Conservation (phyloP, 2,329 filamentous ascomycete species). For the Exophiala sp. region DNA sequence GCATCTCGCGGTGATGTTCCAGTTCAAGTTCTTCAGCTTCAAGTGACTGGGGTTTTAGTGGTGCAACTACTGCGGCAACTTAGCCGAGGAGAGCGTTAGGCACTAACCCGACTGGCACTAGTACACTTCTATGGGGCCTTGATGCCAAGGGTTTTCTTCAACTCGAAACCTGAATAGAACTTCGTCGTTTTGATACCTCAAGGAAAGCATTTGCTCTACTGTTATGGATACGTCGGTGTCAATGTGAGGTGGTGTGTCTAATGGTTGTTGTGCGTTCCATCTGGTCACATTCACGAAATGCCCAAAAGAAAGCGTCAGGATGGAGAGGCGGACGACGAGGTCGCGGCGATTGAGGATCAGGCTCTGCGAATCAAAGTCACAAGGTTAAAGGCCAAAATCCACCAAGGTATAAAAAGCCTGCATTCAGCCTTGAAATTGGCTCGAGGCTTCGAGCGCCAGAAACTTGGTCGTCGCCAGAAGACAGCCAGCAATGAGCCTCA, state of each 20-base stretch:
- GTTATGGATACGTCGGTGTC: not conserved
- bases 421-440: slow-evolving; percentile 52
- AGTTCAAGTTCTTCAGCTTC: no score
- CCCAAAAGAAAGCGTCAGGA: slow-evolving; percentile 29
- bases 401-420: slow-evolving; percentile 47
- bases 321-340: slow-evolving; percentile 1
- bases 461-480: slow-evolving; percentile 55
- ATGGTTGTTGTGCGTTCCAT: no score
- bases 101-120: not conserved
- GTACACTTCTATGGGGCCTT: not conserved
- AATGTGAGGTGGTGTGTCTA: no score
- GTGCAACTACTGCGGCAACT: not conserved
- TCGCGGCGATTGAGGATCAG: slow-evolving; percentile 25
- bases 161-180: not conserved
- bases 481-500: slow-evolving; percentile 43
- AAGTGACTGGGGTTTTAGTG: no score
- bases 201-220: not conserved
- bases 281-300: no score
- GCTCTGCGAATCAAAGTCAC: slow-evolving; percentile 33
- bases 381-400: slow-evolving; percentile 44
- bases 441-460: slow-evolving; percentile 58
- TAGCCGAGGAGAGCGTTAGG: not conserved
- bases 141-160: not conserved
- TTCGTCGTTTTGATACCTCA: not conserved
- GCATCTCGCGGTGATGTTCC: no score